phyloP scores from a whole-genome alignment of 768 basidiomycete genomes.

The Amanita pallidorosea region DNA sequence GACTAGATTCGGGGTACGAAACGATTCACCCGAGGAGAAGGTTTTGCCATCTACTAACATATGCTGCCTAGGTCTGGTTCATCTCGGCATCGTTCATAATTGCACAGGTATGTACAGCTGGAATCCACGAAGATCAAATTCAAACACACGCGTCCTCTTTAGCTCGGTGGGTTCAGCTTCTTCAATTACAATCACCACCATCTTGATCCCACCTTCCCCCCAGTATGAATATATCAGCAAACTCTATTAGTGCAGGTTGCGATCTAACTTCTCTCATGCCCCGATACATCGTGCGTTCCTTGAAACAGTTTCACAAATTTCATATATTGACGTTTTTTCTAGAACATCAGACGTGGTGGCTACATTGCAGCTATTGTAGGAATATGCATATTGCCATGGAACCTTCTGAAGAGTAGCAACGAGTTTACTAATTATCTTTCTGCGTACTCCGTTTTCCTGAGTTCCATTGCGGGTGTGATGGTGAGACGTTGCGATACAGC shows the following conservation, averaged over 20 bases:
- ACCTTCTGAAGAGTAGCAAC: constrained; percentile 61
- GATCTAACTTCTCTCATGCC: constrained; percentile 74
- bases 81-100: constrained; percentile 73
- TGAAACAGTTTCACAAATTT: background rate
- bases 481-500: constrained; percentile 23
- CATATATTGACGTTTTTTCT: background rate
- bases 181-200: background rate
- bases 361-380: constrained; percentile 76
- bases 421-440: constrained; percentile 74
- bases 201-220: background rate
- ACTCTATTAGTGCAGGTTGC: constrained; percentile 75
- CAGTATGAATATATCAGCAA: constrained; percentile 74
- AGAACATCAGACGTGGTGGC: constrained; percentile 80
- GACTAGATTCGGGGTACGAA: constrained; percentile 53
- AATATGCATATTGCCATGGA: constrained; percentile 69
- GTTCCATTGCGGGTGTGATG: constrained; percentile 77
- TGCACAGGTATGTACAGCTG: constrained; percentile 40
- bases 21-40: background rate
- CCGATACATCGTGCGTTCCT: constrained; percentile 51
- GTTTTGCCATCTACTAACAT: background rate
- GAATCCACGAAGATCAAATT: background rate
- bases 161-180: constrained; percentile 6
- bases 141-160: background rate
- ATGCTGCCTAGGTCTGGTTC: constrained; percentile 49
- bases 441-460: constrained; percentile 73